A percentile compares a stretch with the other conserved stretches of the same genome.
phyloP scores from a whole-genome alignment of 2,329 filamentous ascomycete species.

The Pseudocercospora vitis region DNA sequence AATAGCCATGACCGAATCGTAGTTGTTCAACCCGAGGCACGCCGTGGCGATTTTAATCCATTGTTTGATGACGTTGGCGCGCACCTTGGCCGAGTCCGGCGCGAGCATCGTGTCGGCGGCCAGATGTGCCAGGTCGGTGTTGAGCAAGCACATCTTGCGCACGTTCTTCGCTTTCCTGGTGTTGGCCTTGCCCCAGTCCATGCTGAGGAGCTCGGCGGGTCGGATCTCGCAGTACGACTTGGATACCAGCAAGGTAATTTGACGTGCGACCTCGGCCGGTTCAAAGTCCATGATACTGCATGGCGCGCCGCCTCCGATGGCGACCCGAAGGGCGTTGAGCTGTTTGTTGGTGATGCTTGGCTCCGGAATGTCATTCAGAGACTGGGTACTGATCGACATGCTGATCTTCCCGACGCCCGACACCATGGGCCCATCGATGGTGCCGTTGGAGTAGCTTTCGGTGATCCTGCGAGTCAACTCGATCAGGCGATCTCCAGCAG shows the following conservation, averaged over 20 bases:
- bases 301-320: conserved; percentile 68
- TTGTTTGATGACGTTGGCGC: conserved; percentile 87
- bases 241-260: conserved; percentile 90
- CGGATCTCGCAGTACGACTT: conserved; percentile 87
- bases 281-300: conserved; percentile 88
- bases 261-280: conserved; percentile 82
- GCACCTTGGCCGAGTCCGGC: conserved; percentile 86
- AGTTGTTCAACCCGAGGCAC: conserved; percentile 88
- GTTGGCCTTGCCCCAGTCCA: conserved; percentile 90
- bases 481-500: conserved; percentile 74
- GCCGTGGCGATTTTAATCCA: conserved; percentile 94
- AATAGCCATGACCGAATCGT: conserved; percentile 95
- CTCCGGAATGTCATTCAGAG: conserved; percentile 54
- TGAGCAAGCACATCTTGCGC: conserved; percentile 87
- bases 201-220: conserved; percentile 85
- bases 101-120: conserved; percentile 91
- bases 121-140: conserved; percentile 87
- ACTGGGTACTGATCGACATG: conserved; percentile 68
- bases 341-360: conserved; percentile 75
- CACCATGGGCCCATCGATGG: conserved; percentile 55
- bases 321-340: conserved; percentile 67
- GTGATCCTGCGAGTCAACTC: conserved; percentile 80
- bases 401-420: conserved; percentile 88
- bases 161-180: conserved; percentile 82
- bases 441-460: conserved; percentile 51